Evolutionary conservation across 1,284 basidiomycete species (phyloP), one percentile per base, ranked within the genome.

Genomic region (Ustilago hordei): DNA sequence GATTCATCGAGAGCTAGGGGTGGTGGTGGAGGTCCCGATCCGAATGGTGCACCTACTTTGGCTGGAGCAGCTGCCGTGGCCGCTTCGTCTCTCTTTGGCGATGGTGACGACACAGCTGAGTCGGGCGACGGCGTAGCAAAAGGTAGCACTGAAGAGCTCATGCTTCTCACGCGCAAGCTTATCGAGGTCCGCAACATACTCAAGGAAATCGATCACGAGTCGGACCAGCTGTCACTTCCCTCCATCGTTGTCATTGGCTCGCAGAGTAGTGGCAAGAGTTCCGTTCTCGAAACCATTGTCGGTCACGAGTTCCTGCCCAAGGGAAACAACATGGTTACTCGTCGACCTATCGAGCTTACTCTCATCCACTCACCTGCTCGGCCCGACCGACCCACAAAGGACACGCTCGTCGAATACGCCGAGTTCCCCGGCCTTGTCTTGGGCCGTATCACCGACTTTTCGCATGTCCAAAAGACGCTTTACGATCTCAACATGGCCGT

Each of bases 311-410:
- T 99, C 87, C 88, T 99, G 47, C 97, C 96, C 43, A 99, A 99
- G 88, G 96, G 96, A 66, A 93, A 95, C 87, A 99, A 99, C 87
- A 99, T 99, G 97, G 97, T 99, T 53, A 99, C 96, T 1, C 93
- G 96, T 2, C 92, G 96, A 55, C 97, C 96, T 0, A 97, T 99
- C 82, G 96, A 99, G 86, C 90, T 99, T 65, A 99, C 96, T 0
- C 91, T 99, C 57, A 92, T 99, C 69, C 94, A 99, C 85, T 97
- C 93, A 0, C 67, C 71, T 17, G 48, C 64, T 8, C 59, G 35
- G 17, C 60, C 69, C 4, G 77, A 75, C n/a, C 64, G 66, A 1
- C 80, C 87, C 4, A 84, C 87, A 8, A 87, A 88, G n/a, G 90
- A 92, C 4, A 87, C 89, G 34, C 62, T 84, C 2, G 71, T 84